A percentile compares a stretch with the other conserved stretches of the same genome.
Evolutionary conservation across 2,329 filamentous ascomycete species (phyloP).

Genomic region (Epichloe aotearoae): DNA sequence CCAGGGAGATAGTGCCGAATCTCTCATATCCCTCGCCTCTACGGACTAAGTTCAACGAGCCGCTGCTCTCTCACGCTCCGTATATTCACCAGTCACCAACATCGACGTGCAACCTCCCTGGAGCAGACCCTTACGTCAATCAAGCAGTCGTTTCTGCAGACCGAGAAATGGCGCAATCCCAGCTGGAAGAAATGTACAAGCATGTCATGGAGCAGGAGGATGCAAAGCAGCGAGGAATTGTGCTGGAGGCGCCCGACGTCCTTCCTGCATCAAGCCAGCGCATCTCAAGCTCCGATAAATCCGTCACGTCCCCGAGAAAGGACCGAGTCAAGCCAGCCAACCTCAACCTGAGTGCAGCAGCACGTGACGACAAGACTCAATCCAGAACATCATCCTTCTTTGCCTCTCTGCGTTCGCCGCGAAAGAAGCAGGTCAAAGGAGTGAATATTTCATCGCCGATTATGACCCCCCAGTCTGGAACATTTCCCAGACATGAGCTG

Average conservation of each 20-base stretch:
- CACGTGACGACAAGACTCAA: conserved; percentile 34
- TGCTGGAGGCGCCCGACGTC: conserved; percentile 30
- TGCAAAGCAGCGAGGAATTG: conserved; percentile 44
- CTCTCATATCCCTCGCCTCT: conserved; percentile 38
- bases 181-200: conserved; percentile 83
- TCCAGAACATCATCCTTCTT: conserved; percentile 47
- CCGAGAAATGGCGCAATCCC: conserved; percentile 59
- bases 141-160: conserved; percentile 63
- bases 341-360: conserved; percentile 30
- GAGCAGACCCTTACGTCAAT: conserved; percentile 61
- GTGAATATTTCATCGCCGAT: conserved; percentile 52
- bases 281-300: conserved; percentile 14
- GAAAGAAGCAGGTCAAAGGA: conserved; percentile 36
- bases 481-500: conserved; percentile 40
- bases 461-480: conserved; percentile 48
- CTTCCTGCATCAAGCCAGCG: conserved; percentile 16
- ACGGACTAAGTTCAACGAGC: conserved; percentile 18
- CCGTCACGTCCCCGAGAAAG: conserved; percentile 25
- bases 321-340: conserved; percentile 34
- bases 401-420: conserved; percentile 48
- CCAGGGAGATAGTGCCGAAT: conserved; percentile 22
- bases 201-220: conserved; percentile 84
- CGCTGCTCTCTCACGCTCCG: conserved; percentile 14
- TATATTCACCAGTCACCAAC: conserved; percentile 34
- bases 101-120: conserved; percentile 35